Conservation (phyloP, 164 flowering plant species). For the Vitis amurensis region DNA sequence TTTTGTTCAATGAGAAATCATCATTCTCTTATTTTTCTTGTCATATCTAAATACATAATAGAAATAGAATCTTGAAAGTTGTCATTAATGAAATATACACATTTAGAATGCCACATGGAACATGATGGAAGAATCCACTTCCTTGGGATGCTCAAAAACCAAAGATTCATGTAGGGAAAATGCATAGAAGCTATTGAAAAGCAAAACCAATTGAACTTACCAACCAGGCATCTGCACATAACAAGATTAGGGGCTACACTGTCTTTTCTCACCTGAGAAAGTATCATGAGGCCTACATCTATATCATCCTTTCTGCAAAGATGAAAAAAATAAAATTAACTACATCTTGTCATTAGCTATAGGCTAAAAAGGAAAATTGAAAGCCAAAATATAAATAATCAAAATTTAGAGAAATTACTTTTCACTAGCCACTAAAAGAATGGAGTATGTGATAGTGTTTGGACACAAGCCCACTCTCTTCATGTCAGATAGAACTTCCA, state of each 20-base stretch:
- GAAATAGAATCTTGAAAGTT: too few species aligned
- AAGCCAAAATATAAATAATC: neutral
- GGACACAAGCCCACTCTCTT: constrained; percentile 53
- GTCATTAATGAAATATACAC: too few species aligned
- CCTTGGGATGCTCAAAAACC: too few species aligned
- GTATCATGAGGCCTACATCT: constrained; percentile 61
- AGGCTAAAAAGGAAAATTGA: constrained; percentile 5
- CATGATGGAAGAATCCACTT: too few species aligned
- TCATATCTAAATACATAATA: too few species aligned
- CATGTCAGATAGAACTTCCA: constrained; percentile 71
- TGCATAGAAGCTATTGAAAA: too few species aligned
- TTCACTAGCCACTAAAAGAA: constrained; percentile 78
- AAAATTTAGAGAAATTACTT: constrained; percentile 43
- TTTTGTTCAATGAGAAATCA: too few species aligned
- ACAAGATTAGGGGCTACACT: constrained; percentile 53
- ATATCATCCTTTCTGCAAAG: constrained; percentile 64
- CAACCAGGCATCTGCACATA: constrained; percentile 67
- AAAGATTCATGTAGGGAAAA: neutral
- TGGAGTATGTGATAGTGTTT: constrained; percentile 73
- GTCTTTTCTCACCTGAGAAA: constrained; percentile 73
- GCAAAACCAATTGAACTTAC: constrained; percentile 37
- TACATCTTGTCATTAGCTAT: neutral
- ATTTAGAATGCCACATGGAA: too few species aligned
- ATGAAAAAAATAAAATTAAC: neutral
- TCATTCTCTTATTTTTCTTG: too few species aligned